These are phyloP conservation scores for Dujonia santamariae DNA, from an alignment of 1,139 yeast species.

Conservation along the genomic window DNA sequence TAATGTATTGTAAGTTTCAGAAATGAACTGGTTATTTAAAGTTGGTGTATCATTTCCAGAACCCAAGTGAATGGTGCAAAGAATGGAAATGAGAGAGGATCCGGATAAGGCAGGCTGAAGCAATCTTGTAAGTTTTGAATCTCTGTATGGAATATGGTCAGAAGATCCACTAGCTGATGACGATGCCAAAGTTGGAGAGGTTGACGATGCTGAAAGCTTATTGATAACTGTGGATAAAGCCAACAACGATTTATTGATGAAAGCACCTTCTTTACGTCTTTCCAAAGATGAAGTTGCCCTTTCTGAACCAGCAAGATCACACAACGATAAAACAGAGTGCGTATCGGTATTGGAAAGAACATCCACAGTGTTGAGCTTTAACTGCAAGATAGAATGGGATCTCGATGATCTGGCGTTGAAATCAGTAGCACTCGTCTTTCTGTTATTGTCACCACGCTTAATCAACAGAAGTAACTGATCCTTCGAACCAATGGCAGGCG, in stretches of 20 bases:
- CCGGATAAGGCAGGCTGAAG: conserved; percentile 93
- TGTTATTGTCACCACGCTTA: conserved; percentile 64
- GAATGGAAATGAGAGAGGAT: conserved; percentile 75
- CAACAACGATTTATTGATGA: conserved; percentile 81
- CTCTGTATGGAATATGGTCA: conserved; percentile 85
- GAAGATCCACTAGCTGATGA: conserved; percentile 14
- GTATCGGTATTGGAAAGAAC: conserved; percentile 38
- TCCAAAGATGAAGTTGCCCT: conserved; percentile 79
- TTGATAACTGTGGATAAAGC: conserved; percentile 90
- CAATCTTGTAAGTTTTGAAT: conserved; percentile 82
- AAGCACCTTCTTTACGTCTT: conserved; percentile 89
- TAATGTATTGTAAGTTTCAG: conserved; percentile 84
- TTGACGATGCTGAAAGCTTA: conserved; percentile 50
- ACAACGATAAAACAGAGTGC: conserved; percentile 70
- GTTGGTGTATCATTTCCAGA: conserved; percentile 16
- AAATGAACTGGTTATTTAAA: conserved; percentile 42
- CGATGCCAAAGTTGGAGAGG: background rate
- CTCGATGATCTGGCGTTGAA: conserved; percentile 83
- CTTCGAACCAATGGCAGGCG: conserved; percentile 53
- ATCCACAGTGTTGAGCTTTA: conserved; percentile 51
- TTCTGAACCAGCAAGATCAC: conserved; percentile 97
- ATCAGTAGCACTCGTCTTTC: conserved; percentile 88
- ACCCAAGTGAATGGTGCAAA: conserved; percentile 79
- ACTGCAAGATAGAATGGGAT: conserved; percentile 87
- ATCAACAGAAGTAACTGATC: conserved; percentile 62